Base-by-base conservation (phyloP, 768 basidiomycete species). In the Phanerochaete sordida region DNA sequence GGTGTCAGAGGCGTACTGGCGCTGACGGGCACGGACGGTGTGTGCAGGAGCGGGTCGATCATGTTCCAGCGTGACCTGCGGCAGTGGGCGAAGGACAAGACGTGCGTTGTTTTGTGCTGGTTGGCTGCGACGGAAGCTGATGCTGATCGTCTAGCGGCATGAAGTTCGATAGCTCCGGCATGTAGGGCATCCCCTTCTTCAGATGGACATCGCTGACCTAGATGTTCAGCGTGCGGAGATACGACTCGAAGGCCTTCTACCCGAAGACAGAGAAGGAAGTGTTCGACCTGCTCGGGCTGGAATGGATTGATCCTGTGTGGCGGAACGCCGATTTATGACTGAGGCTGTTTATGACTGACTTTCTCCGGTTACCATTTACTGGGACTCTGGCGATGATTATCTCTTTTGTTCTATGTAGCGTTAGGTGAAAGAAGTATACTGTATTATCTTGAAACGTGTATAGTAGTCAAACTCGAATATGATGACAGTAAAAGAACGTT, bases 51-150 rank as follows among this genome's bases (percentile, higher is more conserved):
- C 5, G 94, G 95, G 0, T 94, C 90, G 4, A 92, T 83, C 62
- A 89, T 93, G 85, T 96, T 97, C 69, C 84, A 96, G 72, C 77
- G 93, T 27, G 95, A 96, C 72, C 71, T 97, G 52, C 80, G 91
- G 62, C 73, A 83, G 15, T 90, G 86, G 82, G 88, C 88, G 1
- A 90, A 90, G 67, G 72, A 79, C 45, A 70, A 76, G 64, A 82
- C 74, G 88, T 86, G 64, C 28, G 77, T 44, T 30, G 2, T 27
- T 46, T n/a, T 5, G 24, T 6, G 4, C n/a, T 39, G 12, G 24
- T 26, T 28, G 26, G 24, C 7, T 58, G 24, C 9, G 56, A 21
- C 16, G 33, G 31, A 56, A 1, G 43, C 52, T 62, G 31, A 52
- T 31, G 7, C 58, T n/a, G 47, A 24, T 60, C 56, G 26, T 50